Evolutionary conservation across 108 stramenopile genomes (phyloP), one percentile per base, ranked within the genome.

Genomic region (Chaetoceros muelleri): DNA sequence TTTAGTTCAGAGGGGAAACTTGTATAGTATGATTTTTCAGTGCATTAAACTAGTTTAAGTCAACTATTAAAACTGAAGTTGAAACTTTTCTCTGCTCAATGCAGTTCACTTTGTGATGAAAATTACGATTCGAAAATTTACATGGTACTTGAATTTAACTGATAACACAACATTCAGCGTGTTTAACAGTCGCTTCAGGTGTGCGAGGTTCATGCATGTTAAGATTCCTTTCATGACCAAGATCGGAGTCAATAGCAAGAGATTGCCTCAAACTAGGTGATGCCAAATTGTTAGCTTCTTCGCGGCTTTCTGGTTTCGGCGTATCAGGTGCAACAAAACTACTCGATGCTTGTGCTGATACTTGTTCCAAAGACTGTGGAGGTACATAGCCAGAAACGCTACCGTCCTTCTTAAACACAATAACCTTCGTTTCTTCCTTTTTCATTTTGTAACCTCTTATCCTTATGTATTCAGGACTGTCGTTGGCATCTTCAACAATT

Each of bases 381-480:
- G 34, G 34, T 40, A 10, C 34, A 40, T 40, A 40, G 5, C 34
- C 34, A 10, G 5, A 5, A 40, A 76, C 65, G 40, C 57, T 73
- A 13, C 71, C 75, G 58, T 73, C 75, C 34, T 70, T 61, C 30
- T 77, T 72, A 47, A 77, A 69, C 0, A 74, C 57, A 40, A 77
- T 73, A 31, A 49, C 60, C 48, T 54, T 57, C 21, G 76, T 72
- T 46, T 70, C 76, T n/a, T 58, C 24, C 48, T 70, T 70, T 28
- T 59, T 56, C 40, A 77, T 60, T 34, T 64, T 44, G 61, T 87
- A 91, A 48, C 90, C 90, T 30, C 90, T 71, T 84, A 91, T 91
- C 51, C 62, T 62, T 34, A 87, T 76, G 40, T 79, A 56, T 65
- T 91, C 84, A 21, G 60, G 51, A 28, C 60, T 64, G 24, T 47